Evolutionary conservation across 2,329 filamentous ascomycete genomes (phyloP), one percentile per base, ranked within the genome.

Genomic region (Talaromyces sp.): DNA sequence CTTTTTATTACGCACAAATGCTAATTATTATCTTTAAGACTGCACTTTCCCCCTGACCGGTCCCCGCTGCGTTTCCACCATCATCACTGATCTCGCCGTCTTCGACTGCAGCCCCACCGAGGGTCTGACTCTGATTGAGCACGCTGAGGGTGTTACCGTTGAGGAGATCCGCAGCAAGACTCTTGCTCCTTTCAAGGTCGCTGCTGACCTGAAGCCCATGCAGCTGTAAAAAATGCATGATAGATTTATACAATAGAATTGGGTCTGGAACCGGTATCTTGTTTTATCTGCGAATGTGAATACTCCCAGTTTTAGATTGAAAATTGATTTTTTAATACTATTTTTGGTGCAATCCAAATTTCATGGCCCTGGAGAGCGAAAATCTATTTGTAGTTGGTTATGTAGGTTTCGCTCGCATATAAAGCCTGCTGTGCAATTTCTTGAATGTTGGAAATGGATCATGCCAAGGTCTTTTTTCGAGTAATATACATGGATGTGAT

Each of bases 91-190:
- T 61, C 72, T 93, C 75, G 80, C 80, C 55, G 86, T 88, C 2
- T 88, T 88, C 66, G 83, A 91, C 55, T 89, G 94, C 54, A 89
- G 93, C 70, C 79, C 87, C 30, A 74, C 73, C 40, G 81, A 84
- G 39, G 69, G 69, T 55, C 60, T 71, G 58, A 70, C 68, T 11
- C 75, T 91, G 44, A 86, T 84, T 0, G 88, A 91, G 74, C 68
- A 89, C 32, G 88, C 88, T 4, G 85, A 86, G n/a, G 87, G 85
- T 2, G 83, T 90, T 1, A 80, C 79, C 9, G 80, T 90, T 0
- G 86, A 91, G 19, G 85, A 89, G 60, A 81, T 91, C 19, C 82
- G 77, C 76, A 77, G 78, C 65, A 90, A 90, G 79, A 91, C 88
- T 5, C 85, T 85, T 51, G 88, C 88, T 2, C 78, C 80, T 30